These are phyloP conservation scores for Mucor plumbeus DNA, from an alignment of 371 early-diverging fungal genomes.

Conservation along the genomic window DNA sequence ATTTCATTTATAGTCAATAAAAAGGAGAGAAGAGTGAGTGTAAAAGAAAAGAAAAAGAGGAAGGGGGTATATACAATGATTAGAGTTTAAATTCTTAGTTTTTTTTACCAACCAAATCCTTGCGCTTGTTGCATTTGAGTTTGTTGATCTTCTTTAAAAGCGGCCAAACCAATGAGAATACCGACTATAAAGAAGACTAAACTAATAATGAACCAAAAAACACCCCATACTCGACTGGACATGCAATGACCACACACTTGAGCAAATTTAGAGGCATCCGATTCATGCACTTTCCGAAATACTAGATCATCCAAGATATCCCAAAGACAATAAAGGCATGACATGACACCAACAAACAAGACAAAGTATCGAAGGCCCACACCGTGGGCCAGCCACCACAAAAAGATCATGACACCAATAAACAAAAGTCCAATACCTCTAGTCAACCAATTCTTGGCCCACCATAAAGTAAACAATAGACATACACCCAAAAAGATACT, in stretches of 20 bases:
- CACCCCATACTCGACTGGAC: conserved; percentile 85
- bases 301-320: conserved; percentile 95
- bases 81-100: neutral
- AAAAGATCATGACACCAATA: conserved; percentile 78
- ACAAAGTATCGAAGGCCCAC: conserved; percentile 84
- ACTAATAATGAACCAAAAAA: conserved; percentile 88
- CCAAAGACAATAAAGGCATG: conserved; percentile 88
- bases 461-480: conserved; percentile 76
- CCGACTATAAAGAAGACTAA: conserved; percentile 79
- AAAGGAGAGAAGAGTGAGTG: too few relatives aligned
- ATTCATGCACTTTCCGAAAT: conserved; percentile 86
- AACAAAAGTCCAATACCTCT: conserved; percentile 82
- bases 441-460: conserved; percentile 90
- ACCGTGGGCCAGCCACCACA: conserved; percentile 85
- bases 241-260: conserved; percentile 79
- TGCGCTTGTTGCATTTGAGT: conserved; percentile 38
- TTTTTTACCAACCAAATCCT: conserved; percentile 37
- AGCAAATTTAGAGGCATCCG: conserved; percentile 92
- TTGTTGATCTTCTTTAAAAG: conserved; percentile 68
- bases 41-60: neutral
- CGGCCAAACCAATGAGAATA: conserved; percentile 78
- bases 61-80: neutral
- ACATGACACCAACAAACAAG: conserved; percentile 93
- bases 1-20: neutral
- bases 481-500: conserved; percentile 80